Conservation (phyloP, 1,284 basidiomycete genomes). For the Ustilago vetiveriae region DNA sequence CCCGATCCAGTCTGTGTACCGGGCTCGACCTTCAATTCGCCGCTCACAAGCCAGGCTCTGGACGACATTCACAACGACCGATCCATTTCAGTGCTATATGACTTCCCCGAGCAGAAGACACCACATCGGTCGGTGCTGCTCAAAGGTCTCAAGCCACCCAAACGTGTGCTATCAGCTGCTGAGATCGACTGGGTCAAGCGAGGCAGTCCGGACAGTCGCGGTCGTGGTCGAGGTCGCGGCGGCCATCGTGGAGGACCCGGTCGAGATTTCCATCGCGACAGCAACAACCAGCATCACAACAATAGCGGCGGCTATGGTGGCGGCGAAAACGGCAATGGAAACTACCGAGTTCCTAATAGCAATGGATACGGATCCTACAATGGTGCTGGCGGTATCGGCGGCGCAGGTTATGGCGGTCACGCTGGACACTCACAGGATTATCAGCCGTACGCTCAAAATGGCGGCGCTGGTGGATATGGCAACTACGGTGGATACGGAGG, state of each 20-base stretch:
- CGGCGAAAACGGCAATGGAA: conserved; percentile 4
- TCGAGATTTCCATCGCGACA: conserved; percentile 39
- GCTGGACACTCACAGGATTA: conserved; percentile 10
- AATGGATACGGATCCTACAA: conserved; percentile 18
- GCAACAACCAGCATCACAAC: conserved; percentile 5
- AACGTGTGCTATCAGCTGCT: conserved; percentile 75
- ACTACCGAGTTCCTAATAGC: conserved; percentile 2
- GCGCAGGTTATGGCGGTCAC: conserved; percentile 30
- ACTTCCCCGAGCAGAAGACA: conserved; percentile 84
- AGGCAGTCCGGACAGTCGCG: conserved; percentile 67
- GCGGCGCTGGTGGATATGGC: conserved; percentile 9
- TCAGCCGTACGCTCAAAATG: conserved; percentile 3
- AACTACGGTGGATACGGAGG: conserved; percentile 15
- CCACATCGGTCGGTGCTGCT: conserved; percentile 88
- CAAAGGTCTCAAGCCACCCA: conserved; percentile 76
- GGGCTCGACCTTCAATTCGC: conserved; percentile 86
- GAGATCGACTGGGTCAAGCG: conserved; percentile 78
- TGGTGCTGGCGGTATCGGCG: conserved; percentile 7
- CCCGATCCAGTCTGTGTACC: conserved; percentile 90
- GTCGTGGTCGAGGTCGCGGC: conserved; percentile 67
- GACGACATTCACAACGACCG: conserved; percentile 86
- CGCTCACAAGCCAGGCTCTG: conserved; percentile 69
- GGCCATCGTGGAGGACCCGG: conserved; percentile 44
- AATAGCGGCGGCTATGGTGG: conserved; percentile 5
- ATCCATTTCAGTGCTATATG: conserved; percentile 86